Conservation (phyloP, 768 basidiomycete species). For the Amanita fuliginea region DNA sequence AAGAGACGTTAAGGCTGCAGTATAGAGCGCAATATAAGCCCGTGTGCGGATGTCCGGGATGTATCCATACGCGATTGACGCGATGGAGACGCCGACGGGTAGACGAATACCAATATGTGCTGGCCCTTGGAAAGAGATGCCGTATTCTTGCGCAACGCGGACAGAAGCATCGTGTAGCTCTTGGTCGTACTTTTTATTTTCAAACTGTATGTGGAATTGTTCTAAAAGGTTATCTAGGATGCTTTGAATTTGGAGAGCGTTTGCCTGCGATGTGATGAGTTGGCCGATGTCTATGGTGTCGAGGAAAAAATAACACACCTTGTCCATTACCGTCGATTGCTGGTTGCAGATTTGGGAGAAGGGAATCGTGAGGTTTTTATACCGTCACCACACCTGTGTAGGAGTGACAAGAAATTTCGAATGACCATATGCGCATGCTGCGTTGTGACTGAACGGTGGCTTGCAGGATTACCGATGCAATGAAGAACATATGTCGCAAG, state of each 20-base stretch:
- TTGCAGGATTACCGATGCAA: no score
- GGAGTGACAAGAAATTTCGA: no score
- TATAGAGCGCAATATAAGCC: slow-evolving; percentile 27
- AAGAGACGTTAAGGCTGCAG: slow-evolving; percentile 21
- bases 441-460: no score
- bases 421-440: no score
- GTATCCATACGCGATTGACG: slow-evolving; percentile 17
- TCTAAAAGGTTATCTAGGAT: background rate
- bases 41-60: slow-evolving; percentile 16
- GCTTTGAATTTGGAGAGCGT: background rate
- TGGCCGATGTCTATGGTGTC: no score
- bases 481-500: no score
- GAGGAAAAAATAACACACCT: no score
- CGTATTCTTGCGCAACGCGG: slow-evolving; percentile 12
- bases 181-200: background rate
- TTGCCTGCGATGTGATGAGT: no score
- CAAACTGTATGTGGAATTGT: background rate
- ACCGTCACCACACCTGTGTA: no score
- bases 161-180: slow-evolving; percentile 11
- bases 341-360: no score
- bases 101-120: slow-evolving; percentile 17
- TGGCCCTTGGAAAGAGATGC: slow-evolving; percentile 15
- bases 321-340: no score
- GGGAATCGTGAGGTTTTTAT: no score
- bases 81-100: slow-evolving; percentile 19